phyloP scores from a whole-genome alignment of 768 basidiomycete genomes.

The Collybia sp. region DNA sequence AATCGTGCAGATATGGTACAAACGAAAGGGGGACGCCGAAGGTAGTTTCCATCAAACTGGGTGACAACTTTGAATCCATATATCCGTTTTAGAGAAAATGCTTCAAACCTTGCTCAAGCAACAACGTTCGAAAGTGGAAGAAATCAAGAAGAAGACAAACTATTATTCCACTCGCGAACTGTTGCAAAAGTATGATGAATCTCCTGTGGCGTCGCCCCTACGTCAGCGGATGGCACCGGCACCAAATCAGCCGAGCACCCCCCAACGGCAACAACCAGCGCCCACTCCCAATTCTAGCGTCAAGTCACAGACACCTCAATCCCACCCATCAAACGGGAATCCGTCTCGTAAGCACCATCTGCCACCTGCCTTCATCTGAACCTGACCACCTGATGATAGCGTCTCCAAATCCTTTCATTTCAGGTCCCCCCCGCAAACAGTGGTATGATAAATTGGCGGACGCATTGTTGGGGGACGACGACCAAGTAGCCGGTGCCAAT shows the following conservation, averaged over 20 bases:
- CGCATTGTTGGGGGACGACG: conserved; percentile 79
- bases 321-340: conserved; percentile 6
- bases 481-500: conserved; percentile 35
- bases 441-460: conserved; percentile 91
- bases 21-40: conserved; percentile 73
- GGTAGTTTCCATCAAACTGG: conserved; percentile 39
- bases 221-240: conserved; percentile 32
- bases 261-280: conserved; percentile 20
- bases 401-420: conserved; percentile 24
- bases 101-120: conserved; percentile 69
- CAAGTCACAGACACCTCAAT: conserved; percentile 4
- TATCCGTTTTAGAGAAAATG: conserved; percentile 58
- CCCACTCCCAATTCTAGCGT: conserved; percentile 10
- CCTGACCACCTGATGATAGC: conserved; percentile 6
- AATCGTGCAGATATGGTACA: conserved; percentile 83
- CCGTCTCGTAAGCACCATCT: neutral
- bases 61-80: neutral
- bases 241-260: conserved; percentile 14
- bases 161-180: conserved; percentile 90
- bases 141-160: conserved; percentile 97
- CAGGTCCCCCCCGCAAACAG: conserved; percentile 55
- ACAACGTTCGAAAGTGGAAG: conserved; percentile 84
- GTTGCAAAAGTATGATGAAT: conserved; percentile 85
- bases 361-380: neutral
- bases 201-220: conserved; percentile 31